Conservation (phyloP, 768 basidiomycete genomes). For the Paxillus involutus region DNA sequence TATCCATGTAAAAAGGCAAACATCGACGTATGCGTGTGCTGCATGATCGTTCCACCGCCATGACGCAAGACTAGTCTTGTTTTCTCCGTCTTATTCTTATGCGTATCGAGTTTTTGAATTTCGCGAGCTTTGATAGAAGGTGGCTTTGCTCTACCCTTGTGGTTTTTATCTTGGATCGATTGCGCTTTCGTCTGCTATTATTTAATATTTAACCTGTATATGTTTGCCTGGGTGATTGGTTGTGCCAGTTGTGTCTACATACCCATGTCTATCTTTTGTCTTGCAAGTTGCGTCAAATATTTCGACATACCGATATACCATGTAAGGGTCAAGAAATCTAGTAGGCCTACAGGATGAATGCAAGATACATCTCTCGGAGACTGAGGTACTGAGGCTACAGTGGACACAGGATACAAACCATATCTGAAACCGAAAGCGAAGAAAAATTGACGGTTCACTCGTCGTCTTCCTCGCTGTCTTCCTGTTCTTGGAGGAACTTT, state of each 20-base stretch:
- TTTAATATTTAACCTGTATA: not conserved
- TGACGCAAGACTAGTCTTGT: not conserved
- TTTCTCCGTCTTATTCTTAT: not conserved
- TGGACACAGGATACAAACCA: slow-evolving; percentile 16
- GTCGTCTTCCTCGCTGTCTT: slow-evolving; percentile 68
- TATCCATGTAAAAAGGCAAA: slow-evolving; percentile 19
- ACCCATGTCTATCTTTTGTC: not conserved
- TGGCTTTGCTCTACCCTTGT: no score
- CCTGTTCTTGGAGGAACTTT: slow-evolving; percentile 90
- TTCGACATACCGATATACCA: not conserved
- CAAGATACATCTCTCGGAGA: slow-evolving; percentile 8
- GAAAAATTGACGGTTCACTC: slow-evolving; percentile 14
- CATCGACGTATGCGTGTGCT: slow-evolving; percentile 12
- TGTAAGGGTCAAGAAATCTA: not conserved
- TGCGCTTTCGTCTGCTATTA: not conserved
- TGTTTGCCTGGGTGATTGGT: not conserved
- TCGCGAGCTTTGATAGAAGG: not conserved
- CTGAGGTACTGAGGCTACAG: slow-evolving; percentile 14
- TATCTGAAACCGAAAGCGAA: not conserved
- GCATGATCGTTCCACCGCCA: slow-evolving; percentile 13
- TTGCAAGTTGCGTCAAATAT: not conserved
- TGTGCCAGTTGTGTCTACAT: not conserved
- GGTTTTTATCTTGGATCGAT: not conserved
- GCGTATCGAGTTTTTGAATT: slow-evolving; percentile 1
- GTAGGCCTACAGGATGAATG: not conserved